phyloP scores from a whole-genome alignment of 2,329 filamentous ascomycete genomes.

The Coleophoma crateriformis region DNA sequence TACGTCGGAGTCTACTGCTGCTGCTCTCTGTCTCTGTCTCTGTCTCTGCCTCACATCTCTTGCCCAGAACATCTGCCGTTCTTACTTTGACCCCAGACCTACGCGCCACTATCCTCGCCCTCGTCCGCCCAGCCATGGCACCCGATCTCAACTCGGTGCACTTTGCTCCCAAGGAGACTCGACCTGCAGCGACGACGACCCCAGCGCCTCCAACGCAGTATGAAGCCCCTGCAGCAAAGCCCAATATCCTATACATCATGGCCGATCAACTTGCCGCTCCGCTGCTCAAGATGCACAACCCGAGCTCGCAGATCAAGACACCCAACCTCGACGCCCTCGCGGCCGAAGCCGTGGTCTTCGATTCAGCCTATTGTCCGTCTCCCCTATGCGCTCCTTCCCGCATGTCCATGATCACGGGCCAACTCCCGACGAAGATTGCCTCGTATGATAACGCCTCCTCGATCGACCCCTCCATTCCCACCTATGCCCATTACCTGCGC shows the following conservation, averaged over 20 bases:
- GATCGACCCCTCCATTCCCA: constrained; percentile 78
- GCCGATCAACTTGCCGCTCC: constrained; percentile 91
- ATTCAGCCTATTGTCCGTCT: constrained; percentile 90
- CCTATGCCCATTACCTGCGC: constrained; percentile 88
- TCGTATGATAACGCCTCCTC: constrained; percentile 89
- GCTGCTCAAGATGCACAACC: constrained; percentile 87
- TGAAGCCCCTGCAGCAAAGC: constrained; percentile 17
- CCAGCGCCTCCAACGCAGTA: constrained; percentile 16
- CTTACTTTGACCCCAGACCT: no score
- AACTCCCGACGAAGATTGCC: constrained; percentile 85
- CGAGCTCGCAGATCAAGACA: constrained; percentile 83
- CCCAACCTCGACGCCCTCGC: constrained; percentile 84
- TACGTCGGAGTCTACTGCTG: not conserved
- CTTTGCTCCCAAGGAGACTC: constrained; percentile 37
- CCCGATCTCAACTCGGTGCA: constrained; percentile 71
- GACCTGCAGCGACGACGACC: constrained; percentile 11
- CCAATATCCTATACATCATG: constrained; percentile 92
- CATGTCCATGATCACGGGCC: constrained; percentile 91
- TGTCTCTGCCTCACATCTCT: not conserved
- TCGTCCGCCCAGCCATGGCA: constrained; percentile 43
- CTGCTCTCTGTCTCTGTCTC: not conserved
- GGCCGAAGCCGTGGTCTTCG: constrained; percentile 78
- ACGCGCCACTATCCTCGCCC: not conserved
- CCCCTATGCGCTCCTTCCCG: constrained; percentile 88
- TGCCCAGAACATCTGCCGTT: not conserved